phyloP scores from a whole-genome alignment of 2,329 filamentous ascomycete genomes.

The Claviceps sp. region DNA sequence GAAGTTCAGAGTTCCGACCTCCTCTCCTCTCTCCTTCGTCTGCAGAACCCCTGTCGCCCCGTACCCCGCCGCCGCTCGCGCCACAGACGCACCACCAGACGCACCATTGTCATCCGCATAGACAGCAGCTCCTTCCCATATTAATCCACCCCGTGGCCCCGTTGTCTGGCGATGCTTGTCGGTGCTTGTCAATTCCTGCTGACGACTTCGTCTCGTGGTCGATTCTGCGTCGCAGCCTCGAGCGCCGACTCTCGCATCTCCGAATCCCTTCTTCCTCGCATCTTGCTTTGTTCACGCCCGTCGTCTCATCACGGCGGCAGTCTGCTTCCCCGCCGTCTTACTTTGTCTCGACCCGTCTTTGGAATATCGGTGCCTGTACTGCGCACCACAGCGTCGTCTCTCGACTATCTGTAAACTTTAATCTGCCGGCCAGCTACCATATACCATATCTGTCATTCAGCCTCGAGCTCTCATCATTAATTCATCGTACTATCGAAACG shows the following conservation, averaged over 20 bases:
- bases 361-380: background rate
- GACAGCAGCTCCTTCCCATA: background rate
- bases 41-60: too few species aligned
- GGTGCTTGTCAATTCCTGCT: background rate
- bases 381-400: background rate
- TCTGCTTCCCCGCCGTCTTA: too few species aligned
- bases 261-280: background rate
- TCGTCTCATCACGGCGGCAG: background rate
- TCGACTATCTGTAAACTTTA: background rate
- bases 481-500: background rate
- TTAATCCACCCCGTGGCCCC: constrained; percentile 2
- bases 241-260: background rate
- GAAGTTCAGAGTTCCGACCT: too few species aligned
- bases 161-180: background rate
- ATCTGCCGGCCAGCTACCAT: background rate
- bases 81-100: background rate
- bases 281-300: background rate
- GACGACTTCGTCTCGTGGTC: constrained; percentile 2
- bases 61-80: background rate
- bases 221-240: constrained; percentile 2
- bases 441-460: background rate
- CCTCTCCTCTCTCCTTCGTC: too few species aligned
- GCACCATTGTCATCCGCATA: background rate
- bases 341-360: too few species aligned
- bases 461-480: background rate